These are phyloP conservation scores for Flueggea neowawraea DNA, from an alignment of 441 rosid species.

Conservation along the genomic window DNA sequence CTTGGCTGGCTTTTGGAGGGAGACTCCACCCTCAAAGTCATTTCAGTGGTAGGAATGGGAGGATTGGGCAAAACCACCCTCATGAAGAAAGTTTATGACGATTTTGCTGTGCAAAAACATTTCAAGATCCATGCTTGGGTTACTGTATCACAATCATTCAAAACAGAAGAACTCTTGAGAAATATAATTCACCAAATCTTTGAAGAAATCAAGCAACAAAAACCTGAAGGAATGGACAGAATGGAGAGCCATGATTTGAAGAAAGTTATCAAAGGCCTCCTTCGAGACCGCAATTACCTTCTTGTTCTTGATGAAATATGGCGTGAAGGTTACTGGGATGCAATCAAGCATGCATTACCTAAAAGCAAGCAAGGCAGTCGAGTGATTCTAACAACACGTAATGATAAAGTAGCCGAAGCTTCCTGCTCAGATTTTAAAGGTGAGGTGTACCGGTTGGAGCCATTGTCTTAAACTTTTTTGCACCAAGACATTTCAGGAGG, in stretches of 20 bases:
- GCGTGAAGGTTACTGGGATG: background rate
- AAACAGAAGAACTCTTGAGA: background rate
- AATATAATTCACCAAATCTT: slow-evolving; percentile 1
- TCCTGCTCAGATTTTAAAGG: background rate
- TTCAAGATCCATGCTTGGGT: slow-evolving; percentile 11
- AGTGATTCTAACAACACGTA: slow-evolving; percentile 3
- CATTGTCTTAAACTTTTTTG: slow-evolving; percentile 19
- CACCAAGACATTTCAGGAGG: slow-evolving; percentile 16
- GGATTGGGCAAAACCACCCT: too few species aligned
- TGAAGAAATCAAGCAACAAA: background rate
- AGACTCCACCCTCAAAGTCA: background rate
- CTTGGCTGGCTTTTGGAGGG: background rate
- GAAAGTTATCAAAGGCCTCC: background rate
- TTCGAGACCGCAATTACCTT: background rate
- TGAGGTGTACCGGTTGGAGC: slow-evolving; percentile 6
- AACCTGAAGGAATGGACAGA: background rate
- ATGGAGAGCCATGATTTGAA: background rate
- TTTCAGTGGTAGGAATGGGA: too few species aligned
- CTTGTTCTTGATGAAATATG: slow-evolving; percentile 5
- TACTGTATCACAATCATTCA: slow-evolving; percentile 9
- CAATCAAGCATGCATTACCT: background rate
- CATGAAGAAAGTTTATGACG: too few species aligned
- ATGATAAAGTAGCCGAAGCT: background rate
- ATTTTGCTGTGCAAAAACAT: slow-evolving; percentile 7
- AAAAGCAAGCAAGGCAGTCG: background rate